Evolutionary conservation across 129 eudicot species (phyloP).

Genomic region (Mikania micrantha): DNA sequence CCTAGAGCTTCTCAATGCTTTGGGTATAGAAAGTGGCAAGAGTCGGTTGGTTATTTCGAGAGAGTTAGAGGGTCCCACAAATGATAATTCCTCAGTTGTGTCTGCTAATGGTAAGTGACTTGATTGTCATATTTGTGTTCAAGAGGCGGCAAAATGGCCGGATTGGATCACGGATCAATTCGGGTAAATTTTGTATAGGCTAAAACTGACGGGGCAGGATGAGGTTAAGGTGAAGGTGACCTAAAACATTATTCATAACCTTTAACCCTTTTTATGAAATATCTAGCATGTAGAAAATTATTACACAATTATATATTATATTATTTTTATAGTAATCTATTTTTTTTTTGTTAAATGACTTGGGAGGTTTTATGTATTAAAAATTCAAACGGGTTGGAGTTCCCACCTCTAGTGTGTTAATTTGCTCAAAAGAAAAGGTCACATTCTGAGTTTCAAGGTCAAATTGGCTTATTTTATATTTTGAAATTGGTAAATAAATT

Average conservation of each 20-base stretch:
- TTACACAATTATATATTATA: not conserved
- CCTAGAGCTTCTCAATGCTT: constrained; percentile 82
- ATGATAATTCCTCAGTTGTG: constrained; percentile 19
- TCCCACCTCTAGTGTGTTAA: not conserved
- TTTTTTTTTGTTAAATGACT: not conserved
- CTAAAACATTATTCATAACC: not conserved
- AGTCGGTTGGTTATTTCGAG: constrained; percentile 25
- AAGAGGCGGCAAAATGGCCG: not conserved
- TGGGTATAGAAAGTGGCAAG: constrained; percentile 56
- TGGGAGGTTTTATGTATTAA: not conserved
- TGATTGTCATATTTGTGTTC: constrained; percentile 15
- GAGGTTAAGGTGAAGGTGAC: not conserved
- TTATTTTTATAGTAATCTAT: not conserved
- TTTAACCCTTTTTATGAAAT: not conserved
- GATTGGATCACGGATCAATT: not conserved
- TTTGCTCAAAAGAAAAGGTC: not conserved
- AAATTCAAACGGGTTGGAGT: not conserved
- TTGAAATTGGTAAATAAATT: not conserved
- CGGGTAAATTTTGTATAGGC: not conserved
- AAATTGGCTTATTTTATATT: not conserved
- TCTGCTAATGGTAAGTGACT: constrained; percentile 33
- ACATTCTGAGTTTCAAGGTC: not conserved
- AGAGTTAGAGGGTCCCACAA: constrained; percentile 31
- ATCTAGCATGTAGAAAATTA: not conserved
- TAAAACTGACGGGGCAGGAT: not conserved